Conservation (phyloP, 257 asterid species). For the Nicotiana tomentosiformis region DNA sequence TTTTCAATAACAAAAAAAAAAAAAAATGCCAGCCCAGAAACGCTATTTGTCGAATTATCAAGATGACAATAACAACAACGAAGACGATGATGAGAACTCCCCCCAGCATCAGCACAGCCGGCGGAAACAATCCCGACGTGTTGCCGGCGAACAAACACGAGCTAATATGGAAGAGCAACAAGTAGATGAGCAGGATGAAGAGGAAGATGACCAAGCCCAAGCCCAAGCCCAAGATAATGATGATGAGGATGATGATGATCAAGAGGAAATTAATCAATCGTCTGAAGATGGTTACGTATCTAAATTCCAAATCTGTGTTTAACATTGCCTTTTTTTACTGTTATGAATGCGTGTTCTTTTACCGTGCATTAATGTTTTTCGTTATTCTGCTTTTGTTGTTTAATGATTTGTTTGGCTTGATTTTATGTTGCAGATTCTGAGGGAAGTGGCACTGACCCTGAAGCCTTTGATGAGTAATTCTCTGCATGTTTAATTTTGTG, state of each 20-base stretch:
- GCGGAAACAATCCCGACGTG: conserved; percentile 23
- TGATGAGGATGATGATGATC: conserved; percentile 12
- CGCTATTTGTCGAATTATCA: conserved; percentile 19
- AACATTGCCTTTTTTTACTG: not conserved
- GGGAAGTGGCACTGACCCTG: conserved; percentile 42
- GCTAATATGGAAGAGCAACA: not conserved
- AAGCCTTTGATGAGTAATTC: conserved; percentile 37
- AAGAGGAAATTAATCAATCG: conserved; percentile 12
- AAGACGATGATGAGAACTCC: conserved; percentile 13
- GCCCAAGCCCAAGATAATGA: conserved; percentile 9
- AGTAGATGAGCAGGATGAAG: not conserved
- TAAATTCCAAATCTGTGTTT: conserved; percentile 1
- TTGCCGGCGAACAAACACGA: not conserved
- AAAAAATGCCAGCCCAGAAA: conserved; percentile 27
- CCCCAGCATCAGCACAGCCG: conserved; percentile 13
- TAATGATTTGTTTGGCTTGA: conserved; percentile 2
- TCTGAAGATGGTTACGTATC: conserved; percentile 20
- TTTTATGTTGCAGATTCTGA: conserved; percentile 29
- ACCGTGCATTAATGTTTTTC: not conserved
- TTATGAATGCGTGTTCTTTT: not conserved
- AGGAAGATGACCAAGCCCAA: conserved; percentile 6
- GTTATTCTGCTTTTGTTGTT: not conserved
- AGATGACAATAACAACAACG: not conserved
- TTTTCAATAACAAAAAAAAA: not conserved
- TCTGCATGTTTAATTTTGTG: conserved; percentile 20